These are phyloP conservation scores for sorghum (Sorghum bicolor) DNA, from an alignment of 176 grass and related monocot genomes.

Conservation along the genomic window Sorghum_bicolor_NCBIv3 NC_012874.2:60343001-60343500, in stretches of 20 bases:
- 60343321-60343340: too few species aligned
- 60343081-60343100: constrained; percentile 78
- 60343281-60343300: too few species aligned
- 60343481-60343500: too few species aligned
- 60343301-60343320: too few species aligned
- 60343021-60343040: constrained; percentile 23
- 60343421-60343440: too few species aligned
- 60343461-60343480: too few species aligned
- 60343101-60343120: constrained; percentile 77
- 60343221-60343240: not conserved
- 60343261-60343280: constrained; percentile 10
- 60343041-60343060: constrained; percentile 93
- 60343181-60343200: too few species aligned
- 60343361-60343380: too few species aligned
- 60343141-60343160: not conserved
- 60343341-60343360: too few species aligned
- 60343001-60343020: not conserved
- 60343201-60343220: not conserved
- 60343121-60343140: constrained; percentile 1
- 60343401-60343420: too few species aligned
- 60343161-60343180: not conserved
- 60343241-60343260: not conserved
- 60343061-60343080: constrained; percentile 81
- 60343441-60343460: too few species aligned
- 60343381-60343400: too few species aligned